Base-by-base conservation (phyloP, 2,329 filamentous ascomycete species). In the Dactylellina sp. region DNA sequence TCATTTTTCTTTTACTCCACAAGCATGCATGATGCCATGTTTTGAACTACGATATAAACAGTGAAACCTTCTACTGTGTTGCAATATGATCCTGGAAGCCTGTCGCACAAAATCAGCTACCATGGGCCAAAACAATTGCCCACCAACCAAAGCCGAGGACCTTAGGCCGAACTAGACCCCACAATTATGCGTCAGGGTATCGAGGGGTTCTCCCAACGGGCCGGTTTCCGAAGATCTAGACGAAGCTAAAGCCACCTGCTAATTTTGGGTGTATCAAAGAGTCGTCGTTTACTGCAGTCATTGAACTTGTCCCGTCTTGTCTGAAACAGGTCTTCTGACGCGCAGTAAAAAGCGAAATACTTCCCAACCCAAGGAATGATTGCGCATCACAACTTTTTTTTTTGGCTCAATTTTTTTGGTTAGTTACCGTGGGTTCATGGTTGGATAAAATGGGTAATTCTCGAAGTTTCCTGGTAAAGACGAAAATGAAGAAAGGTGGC, bases 261-360 rank as follows among this genome's bases (percentile, higher is more conserved):
- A 56, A 61, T 61, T 56, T 64, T 70, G 64, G 47, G n/a, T 70
- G 56, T 70, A 70, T 61, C 64, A n/a, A n/a, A 62, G 47, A 70
- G 42, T 66, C 55, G 39, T 55, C 49, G 6, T 11, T 9, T 37
- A 18, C n/a, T 42, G 39, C 16, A 28, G 20, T 2, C 6, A 2
- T 44, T 44, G 18, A 12, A 39, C 42, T 68, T 68, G 42, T 60
- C 52, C 63, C 52, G 53, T 40, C 63, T 59, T 52, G 50, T 50
- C 32, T 50, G 40, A 55, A 71, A 61, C 49, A 12, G 37, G 18
- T 28, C 18, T 39, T 53, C n/a, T 25, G 49, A 22, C 42, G 35
- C 12, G 47, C n/a, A 44, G 14, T 35, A 1, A 46, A 40, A 24
- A 25, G 47, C 5, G 7, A 32, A 32, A 32, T 32, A 32, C 28